Conservation (phyloP, 2,329 filamentous ascomycete genomes). For the Colletotrichum viniferum region DNA sequence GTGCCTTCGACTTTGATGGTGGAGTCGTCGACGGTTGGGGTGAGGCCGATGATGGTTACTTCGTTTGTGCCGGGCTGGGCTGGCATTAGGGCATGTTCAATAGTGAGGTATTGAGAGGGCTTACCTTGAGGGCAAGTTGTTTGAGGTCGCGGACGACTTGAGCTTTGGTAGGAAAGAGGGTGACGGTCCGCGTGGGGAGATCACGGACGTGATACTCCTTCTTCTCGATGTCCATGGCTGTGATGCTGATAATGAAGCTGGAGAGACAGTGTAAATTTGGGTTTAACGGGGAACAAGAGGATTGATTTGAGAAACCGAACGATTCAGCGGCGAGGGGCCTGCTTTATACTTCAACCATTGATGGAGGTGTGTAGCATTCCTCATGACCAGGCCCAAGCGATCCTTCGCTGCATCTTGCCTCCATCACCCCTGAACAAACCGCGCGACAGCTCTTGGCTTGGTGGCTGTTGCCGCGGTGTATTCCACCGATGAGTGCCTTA, state of each 20-base stretch:
- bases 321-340: rapidly evolving
- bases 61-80: slow-evolving; percentile 59
- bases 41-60: slow-evolving; percentile 60
- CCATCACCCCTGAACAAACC: background rate
- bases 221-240: slow-evolving; percentile 43
- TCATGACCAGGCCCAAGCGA: background rate
- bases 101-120: slow-evolving; percentile 19
- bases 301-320: background rate
- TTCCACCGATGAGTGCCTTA: background rate
- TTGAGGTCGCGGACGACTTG: slow-evolving; percentile 66
- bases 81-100: slow-evolving; percentile 62
- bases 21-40: slow-evolving; percentile 59
- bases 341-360: background rate
- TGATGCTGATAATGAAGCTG: background rate
- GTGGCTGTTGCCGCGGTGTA: background rate
- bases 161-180: slow-evolving; percentile 65
- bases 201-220: slow-evolving; percentile 61
- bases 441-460: background rate
- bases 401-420: background rate
- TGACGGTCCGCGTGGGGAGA: slow-evolving; percentile 64
- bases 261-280: background rate
- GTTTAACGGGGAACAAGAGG: rapidly evolving
- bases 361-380: background rate
- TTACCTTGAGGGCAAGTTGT: slow-evolving; percentile 52
- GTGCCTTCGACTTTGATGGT: slow-evolving; percentile 66